These are phyloP conservation scores for Spizellomyces punctatus DNA, from an alignment of 192 early-diverging fungal genomes.

Conservation along the genomic window DNA sequence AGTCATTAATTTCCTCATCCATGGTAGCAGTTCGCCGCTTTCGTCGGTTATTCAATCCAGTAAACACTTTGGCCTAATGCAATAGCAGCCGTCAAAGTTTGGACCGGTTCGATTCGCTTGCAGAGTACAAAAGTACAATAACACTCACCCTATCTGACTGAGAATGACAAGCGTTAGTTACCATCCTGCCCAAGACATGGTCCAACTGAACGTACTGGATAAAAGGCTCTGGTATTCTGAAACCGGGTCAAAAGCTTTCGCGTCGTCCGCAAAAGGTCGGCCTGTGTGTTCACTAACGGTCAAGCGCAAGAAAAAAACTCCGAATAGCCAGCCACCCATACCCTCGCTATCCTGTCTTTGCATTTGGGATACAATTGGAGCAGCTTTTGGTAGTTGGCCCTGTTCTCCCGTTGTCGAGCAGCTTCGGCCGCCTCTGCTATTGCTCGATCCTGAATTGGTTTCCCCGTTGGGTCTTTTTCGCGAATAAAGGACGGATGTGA, in stretches of 20 bases:
- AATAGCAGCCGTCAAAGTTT: background rate
- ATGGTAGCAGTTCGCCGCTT: background rate
- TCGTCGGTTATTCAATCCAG: conserved; percentile 4
- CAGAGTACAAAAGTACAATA: too few relatives aligned
- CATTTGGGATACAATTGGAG: conserved; percentile 1
- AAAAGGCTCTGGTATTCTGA: conserved; percentile 43
- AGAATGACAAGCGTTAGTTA: background rate
- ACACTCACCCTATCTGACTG: background rate
- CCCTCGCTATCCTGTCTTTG: conserved; percentile 19
- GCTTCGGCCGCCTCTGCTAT: conserved; percentile 22
- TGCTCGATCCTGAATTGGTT: conserved; percentile 19
- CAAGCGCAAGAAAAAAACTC: background rate
- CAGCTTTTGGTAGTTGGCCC: conserved; percentile 1
- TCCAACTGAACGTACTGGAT: conserved; percentile 21
- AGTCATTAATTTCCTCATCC: background rate
- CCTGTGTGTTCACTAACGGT: background rate
- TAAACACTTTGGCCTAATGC: conserved; percentile 7
- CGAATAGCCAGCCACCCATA: background rate
- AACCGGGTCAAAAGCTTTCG: conserved; percentile 38
- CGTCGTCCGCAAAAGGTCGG: conserved; percentile 39
- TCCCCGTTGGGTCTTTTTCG: background rate
- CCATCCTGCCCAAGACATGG: too few relatives aligned
- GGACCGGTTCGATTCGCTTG: too few relatives aligned
- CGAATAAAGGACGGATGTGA: conserved; percentile 3
- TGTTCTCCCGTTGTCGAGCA: conserved; percentile 8